These are phyloP conservation scores for Penicillium paradoxum DNA, from an alignment of 495 filamentous ascomycete species.

Conservation along the genomic window DNA sequence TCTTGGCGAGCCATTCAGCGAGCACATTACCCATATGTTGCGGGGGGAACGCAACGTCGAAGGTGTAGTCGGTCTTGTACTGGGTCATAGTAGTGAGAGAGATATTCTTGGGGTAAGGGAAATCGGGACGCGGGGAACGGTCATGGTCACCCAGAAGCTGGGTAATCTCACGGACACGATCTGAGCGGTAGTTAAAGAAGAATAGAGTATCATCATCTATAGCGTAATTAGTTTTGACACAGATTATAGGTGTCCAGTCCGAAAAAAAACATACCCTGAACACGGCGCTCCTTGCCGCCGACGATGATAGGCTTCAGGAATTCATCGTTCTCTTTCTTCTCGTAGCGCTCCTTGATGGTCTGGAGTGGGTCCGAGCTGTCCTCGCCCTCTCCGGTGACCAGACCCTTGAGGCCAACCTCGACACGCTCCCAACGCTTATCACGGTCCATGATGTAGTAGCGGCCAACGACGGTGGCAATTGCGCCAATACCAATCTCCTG, in stretches of 20 bases:
- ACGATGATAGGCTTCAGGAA: slow-evolving; percentile 98
- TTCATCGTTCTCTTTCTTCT: slow-evolving; percentile 85
- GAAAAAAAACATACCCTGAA: slow-evolving; percentile 59
- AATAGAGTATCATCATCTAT: slow-evolving; percentile 88
- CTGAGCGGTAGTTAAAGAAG: slow-evolving; percentile 99
- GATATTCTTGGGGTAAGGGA: slow-evolving; percentile 91
- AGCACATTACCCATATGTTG: slow-evolving; percentile 96
- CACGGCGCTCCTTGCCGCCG: slow-evolving; percentile 73
- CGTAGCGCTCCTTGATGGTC: slow-evolving; percentile 83
- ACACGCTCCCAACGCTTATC: slow-evolving; percentile 98
- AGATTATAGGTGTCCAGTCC: not conserved
- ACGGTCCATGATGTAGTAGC: slow-evolving; percentile 99
- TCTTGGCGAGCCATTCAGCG: slow-evolving; percentile 88
- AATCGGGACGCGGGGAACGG: slow-evolving; percentile 81
- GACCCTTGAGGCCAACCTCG: slow-evolving; percentile 80
- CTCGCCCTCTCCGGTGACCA: slow-evolving; percentile 82
- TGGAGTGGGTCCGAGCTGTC: slow-evolving; percentile 75
- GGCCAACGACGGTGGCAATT: slow-evolving; percentile 88
- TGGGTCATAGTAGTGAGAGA: slow-evolving; percentile 95
- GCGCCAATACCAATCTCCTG: slow-evolving; percentile 82
- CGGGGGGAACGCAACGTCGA: slow-evolving; percentile 87
- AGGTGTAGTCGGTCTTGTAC: slow-evolving; percentile 94
- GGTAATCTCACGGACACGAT: slow-evolving; percentile 94
- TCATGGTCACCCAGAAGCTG: slow-evolving; percentile 90
- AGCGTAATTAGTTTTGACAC: slow-evolving; percentile 6